Conservation (phyloP, 164 flowering plant species). For the Pachysandra terminalis region DNA sequence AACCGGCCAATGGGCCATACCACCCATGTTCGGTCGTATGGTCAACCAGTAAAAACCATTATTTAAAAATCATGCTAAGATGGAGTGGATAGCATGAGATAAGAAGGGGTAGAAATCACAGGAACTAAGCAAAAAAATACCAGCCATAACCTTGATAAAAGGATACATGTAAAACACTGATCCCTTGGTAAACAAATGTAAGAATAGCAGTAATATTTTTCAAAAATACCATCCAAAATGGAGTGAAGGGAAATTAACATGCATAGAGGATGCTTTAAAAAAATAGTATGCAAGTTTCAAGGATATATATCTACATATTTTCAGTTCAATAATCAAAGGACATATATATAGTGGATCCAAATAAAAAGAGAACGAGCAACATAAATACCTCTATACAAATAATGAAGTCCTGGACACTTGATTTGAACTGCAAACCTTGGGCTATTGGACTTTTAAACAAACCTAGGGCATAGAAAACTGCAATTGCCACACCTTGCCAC, state of each 20-base stretch:
- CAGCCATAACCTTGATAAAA: neutral
- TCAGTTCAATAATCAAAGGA: neutral
- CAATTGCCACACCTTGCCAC: conserved; percentile 99
- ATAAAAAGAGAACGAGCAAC: neutral
- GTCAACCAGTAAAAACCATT: too few species aligned
- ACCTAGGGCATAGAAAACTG: conserved; percentile 70
- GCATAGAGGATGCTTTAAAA: neutral
- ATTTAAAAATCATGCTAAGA: too few species aligned
- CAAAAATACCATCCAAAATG: neutral
- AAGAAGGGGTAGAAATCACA: neutral
- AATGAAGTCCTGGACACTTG: conserved; percentile 93
- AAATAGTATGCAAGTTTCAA: too few species aligned
- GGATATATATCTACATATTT: too few species aligned
- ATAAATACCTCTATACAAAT: conserved; percentile 94
- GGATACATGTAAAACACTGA: too few species aligned
- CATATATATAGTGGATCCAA: neutral
- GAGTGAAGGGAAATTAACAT: neutral
- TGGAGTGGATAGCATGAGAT: neutral
- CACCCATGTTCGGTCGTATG: too few species aligned
- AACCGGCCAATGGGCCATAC: too few species aligned
- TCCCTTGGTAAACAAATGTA: neutral
- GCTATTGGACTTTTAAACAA: conserved; percentile 85
- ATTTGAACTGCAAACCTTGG: conserved; percentile 75
- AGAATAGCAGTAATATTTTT: neutral
- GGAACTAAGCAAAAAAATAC: neutral